Evolutionary conservation across 345 rosid genomes (phyloP).

Genomic region (Syzygium aqueum): DNA sequence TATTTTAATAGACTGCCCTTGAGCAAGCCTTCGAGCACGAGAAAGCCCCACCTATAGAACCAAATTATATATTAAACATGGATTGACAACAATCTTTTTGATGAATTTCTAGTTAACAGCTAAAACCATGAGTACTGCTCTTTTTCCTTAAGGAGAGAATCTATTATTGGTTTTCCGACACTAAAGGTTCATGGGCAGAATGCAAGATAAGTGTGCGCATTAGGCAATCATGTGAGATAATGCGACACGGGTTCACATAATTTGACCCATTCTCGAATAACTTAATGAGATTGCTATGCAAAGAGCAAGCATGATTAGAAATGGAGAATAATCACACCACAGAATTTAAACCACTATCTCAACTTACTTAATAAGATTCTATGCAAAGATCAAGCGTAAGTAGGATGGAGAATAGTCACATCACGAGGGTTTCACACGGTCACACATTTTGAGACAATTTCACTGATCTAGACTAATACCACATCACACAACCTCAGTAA

Average conservation of each 20-base stretch:
- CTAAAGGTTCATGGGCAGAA: not conserved
- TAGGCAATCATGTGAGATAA: not conserved
- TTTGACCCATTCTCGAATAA: not conserved
- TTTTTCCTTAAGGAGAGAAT: not conserved
- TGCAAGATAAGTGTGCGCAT: not conserved
- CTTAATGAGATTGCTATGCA: not conserved
- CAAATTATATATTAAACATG: not conserved
- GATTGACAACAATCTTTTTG: not conserved
- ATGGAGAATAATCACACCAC: not conserved
- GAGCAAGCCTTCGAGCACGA: slow-evolving; percentile 94
- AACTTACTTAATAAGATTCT: not conserved
- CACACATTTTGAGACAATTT: not conserved
- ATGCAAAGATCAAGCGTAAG: not conserved
- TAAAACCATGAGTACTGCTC: not conserved
- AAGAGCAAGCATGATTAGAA: not conserved
- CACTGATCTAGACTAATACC: not conserved
- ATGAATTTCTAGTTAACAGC: not conserved
- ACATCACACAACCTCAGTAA: not conserved
- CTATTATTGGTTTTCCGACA: not conserved
- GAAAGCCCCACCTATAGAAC: slow-evolving; percentile 77
- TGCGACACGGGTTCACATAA: not conserved
- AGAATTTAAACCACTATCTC: not conserved
- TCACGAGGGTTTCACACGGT: not conserved
- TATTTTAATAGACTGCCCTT: slow-evolving; percentile 82
- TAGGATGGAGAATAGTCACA: not conserved